phyloP scores from a whole-genome alignment of 176 grass and related monocot genomes.

The Ananas comosus region DNA sequence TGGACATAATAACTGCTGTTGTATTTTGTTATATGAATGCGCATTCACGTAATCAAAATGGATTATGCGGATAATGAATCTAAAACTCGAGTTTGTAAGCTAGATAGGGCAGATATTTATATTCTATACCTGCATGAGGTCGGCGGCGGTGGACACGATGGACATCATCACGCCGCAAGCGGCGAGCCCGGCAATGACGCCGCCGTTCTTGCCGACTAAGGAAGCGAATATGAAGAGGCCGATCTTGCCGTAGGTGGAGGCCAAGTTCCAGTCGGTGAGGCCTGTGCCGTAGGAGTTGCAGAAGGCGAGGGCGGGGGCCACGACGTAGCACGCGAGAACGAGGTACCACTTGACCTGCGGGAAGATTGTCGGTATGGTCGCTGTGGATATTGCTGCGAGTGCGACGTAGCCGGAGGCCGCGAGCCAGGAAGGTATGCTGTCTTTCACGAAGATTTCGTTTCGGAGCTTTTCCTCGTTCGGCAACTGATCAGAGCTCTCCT shows the following conservation, averaged over 20 bases:
- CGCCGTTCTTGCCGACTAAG: conserved; percentile 51
- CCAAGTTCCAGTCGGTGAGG: conserved; percentile 72
- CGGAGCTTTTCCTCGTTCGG: conserved; percentile 33
- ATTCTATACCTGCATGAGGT: conserved; percentile 54
- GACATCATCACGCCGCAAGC: conserved; percentile 90
- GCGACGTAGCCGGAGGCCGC: conserved; percentile 53
- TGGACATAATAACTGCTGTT: too few species aligned
- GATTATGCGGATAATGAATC: too few species aligned
- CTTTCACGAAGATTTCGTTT: conserved; percentile 51
- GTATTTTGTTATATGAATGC: too few species aligned
- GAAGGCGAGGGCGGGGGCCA: conserved; percentile 76
- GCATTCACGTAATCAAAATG: too few species aligned
- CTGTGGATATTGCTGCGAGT: conserved; percentile 61
- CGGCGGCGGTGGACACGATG: conserved; percentile 68
- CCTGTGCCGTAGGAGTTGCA: conserved; percentile 82
- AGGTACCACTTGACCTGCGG: conserved; percentile 85
- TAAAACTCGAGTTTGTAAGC: too few species aligned
- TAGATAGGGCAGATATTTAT: too few species aligned
- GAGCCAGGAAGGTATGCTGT: conserved; percentile 69
- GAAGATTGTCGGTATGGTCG: conserved; percentile 62
- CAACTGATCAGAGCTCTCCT: conserved; percentile 37
- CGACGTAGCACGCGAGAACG: conserved; percentile 46
- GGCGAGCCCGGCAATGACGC: conserved; percentile 69
- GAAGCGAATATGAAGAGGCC: conserved; percentile 74
- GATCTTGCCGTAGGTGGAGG: conserved; percentile 75